A percentile compares a stretch with the other conserved stretches of the same genome.
phyloP scores from a whole-genome alignment of 2,329 filamentous ascomycete genomes.

The Pestalotiopsis sp. region DNA sequence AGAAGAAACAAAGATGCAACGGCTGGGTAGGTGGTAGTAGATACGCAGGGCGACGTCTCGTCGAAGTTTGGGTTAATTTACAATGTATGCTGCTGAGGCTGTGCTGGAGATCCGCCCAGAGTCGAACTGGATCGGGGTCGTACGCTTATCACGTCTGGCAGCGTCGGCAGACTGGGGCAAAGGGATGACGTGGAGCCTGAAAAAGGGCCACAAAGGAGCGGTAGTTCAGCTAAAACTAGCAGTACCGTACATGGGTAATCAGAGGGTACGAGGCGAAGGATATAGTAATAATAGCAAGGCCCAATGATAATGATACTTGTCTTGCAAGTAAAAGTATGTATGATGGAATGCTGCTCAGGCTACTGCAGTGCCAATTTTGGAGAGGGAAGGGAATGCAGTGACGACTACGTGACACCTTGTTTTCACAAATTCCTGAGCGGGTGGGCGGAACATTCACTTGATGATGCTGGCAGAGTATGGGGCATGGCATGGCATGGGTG shows the following conservation, averaged over 20 bases:
- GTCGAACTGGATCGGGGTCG: neutral
- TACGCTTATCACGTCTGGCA: constrained; percentile 11
- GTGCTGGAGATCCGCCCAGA: constrained; percentile 8
- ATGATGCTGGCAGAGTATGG: neutral
- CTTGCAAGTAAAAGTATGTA: neutral
- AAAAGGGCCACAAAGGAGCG: neutral
- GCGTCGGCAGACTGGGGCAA: constrained; percentile 2
- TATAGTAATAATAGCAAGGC: neutral
- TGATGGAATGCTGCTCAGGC: neutral
- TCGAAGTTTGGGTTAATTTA: neutral
- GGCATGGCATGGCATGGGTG: neutral
- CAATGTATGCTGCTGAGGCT: constrained; percentile 7
- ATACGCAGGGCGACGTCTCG: constrained; percentile 1
- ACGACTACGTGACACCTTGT: neutral
- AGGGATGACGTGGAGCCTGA: constrained; percentile 10
- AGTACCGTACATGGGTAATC: neutral
- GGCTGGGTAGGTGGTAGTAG: neutral
- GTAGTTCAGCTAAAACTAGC: neutral
- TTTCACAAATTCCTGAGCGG: neutral
- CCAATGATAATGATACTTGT: neutral
- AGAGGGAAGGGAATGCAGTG: neutral
- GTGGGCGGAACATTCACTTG: neutral
- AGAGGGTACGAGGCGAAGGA: neutral
- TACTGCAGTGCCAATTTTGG: neutral
- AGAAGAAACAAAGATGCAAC: neutral